Base-by-base conservation (phyloP, 2,329 filamentous ascomycete genomes). In the Leptographium procerum region DNA sequence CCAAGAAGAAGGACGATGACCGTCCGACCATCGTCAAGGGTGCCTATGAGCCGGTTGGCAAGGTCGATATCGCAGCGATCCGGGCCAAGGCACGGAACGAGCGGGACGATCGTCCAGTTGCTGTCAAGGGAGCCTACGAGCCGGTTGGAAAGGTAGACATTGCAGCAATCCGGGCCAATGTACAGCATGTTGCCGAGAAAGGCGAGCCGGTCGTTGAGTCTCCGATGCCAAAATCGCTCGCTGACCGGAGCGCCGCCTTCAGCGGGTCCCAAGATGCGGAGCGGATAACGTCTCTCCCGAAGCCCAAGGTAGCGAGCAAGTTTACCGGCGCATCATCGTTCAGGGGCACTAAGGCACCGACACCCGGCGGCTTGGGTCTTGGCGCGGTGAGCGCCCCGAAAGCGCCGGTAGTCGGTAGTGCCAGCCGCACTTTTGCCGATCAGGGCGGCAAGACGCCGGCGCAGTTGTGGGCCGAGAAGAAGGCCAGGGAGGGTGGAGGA, bases 381-480 rank as follows among this genome's bases (percentile, higher is more conserved):
- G 81, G 80, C 43, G 74, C 83, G 14, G 85, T 86, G 61, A 72
- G 83, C n/a, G 71, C 79, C 10, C 76, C 83, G 31, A 70, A 82
- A 28, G 73, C 82, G 3, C 84, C 87, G 7, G 79, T 96, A 6
- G 80, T 95, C 29, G 91, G 90, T 29, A 80, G 84, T 63, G 91
- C 91, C 43, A 95, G 90, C 73, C 86, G 90, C 67, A 96, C 91
- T 0, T 99, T 97, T 75, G 94, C 94, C 19, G 91, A 96, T 64
- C 79, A 95, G 70, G 91, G 88, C 62, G 94, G 94, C 62, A 99
- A 97, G 77, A 97, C 94, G 6, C 94, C 94, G 8, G 91, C 94
- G 33, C 94, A 99, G 71, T 75, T 96, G 40, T 99, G 94, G 94
- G 92, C 92, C 0, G 94, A 99, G 77, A 95, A 91, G 77, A 97